phyloP scores from a whole-genome alignment of 179 eudicot species.

The Heliamphora pulchella region DNA sequence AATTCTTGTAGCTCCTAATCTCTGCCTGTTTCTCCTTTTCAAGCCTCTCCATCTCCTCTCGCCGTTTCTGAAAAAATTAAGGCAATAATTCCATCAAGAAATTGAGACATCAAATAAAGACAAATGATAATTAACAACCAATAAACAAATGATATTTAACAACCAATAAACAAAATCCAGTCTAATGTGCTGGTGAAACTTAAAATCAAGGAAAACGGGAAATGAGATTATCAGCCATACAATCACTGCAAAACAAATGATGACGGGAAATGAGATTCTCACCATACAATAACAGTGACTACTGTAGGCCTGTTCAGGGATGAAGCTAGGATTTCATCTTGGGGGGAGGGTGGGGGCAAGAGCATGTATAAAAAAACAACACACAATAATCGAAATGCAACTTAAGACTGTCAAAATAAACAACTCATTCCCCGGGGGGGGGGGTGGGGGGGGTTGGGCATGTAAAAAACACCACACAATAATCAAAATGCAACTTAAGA shows the following conservation, averaged over 20 bases:
- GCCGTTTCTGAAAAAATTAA: conserved; percentile 52
- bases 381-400: too few relatives aligned
- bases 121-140: background rate
- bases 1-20: conserved; percentile 84
- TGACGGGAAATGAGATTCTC: background rate
- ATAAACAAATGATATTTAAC: background rate
- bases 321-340: too few relatives aligned
- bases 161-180: background rate
- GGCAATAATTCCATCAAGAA: background rate
- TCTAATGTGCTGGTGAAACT: background rate
- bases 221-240: too few relatives aligned
- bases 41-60: conserved; percentile 83
- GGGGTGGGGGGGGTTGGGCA: too few relatives aligned
- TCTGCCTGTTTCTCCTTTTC: conserved; percentile 92
- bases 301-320: too few relatives aligned
- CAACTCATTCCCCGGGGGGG: too few relatives aligned
- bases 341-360: too few relatives aligned
- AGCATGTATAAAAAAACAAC: too few relatives aligned
- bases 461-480: too few relatives aligned
- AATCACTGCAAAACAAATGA: background rate
- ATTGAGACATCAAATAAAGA: background rate
- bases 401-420: too few relatives aligned
- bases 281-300: background rate
- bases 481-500: too few relatives aligned
- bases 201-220: background rate